Evolutionary conservation across 75 land plant genomes (phyloP).

Genomic region (Cupressus sempervirens): DNA sequence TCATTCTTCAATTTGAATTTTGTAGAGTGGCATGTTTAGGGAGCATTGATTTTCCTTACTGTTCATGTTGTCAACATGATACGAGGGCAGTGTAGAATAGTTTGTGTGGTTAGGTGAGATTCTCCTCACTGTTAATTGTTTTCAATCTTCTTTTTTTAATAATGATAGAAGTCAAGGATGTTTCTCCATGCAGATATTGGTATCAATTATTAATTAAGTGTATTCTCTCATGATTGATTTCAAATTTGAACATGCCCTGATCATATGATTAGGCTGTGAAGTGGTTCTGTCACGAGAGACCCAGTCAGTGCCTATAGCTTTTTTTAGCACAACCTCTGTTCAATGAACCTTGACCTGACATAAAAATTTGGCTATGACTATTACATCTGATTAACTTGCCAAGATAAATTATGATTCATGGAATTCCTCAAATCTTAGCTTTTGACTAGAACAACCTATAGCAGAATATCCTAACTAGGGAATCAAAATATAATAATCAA

Average conservation of each 20-base stretch:
- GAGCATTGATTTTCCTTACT: no score
- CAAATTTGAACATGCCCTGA: neutral
- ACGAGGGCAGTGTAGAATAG: neutral
- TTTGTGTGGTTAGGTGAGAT: neutral
- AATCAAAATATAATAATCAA: neutral
- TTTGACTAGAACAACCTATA: neutral
- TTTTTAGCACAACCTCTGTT: neutral
- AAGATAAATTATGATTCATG: no score
- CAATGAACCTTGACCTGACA: no score
- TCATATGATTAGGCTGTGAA: neutral
- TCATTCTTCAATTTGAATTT: neutral
- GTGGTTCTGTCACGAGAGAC: neutral
- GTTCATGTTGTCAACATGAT: no score
- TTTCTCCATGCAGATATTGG: neutral
- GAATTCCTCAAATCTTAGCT: no score
- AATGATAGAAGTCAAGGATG: neutral
- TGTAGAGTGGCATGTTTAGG: neutral
- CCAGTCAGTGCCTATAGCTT: neutral
- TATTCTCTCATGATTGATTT: neutral
- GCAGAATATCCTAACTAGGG: neutral
- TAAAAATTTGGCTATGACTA: no score
- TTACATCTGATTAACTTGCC: no score
- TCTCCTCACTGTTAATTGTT: neutral
- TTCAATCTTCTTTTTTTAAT: neutral
- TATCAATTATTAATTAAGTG: neutral